These are phyloP conservation scores for Globisporangium yorkense DNA, from an alignment of 352 stramenopile species.

Conservation along the genomic window DNA sequence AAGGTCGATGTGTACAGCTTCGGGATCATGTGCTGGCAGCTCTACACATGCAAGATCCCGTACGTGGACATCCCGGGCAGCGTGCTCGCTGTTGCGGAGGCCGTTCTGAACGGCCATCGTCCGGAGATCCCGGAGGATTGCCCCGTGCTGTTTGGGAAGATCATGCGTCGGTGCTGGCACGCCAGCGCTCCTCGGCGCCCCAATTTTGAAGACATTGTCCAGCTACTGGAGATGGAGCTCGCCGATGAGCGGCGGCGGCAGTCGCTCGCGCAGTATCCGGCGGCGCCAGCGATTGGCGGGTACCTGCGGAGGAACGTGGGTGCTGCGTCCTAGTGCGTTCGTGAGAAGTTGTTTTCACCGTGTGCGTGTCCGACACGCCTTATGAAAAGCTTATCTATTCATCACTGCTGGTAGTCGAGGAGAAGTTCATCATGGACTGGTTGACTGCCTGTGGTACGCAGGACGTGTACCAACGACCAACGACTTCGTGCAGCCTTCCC, in stretches of 20 bases:
- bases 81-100: conserved; percentile 64
- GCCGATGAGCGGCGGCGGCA: conserved; percentile 37
- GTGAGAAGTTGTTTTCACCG: background rate
- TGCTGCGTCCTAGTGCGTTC: background rate
- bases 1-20: conserved; percentile 87
- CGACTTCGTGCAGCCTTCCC: too few species aligned
- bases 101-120: conserved; percentile 55
- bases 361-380: background rate
- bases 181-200: conserved; percentile 58
- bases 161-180: conserved; percentile 81
- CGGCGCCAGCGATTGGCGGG: background rate
- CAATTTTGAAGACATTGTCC: conserved; percentile 75
- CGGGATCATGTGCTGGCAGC: conserved; percentile 80
- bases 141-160: conserved; percentile 66
- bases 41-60: conserved; percentile 64
- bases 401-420: too few species aligned
- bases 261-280: conserved; percentile 6
- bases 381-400: background rate
- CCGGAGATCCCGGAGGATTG: conserved; percentile 55
- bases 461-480: too few species aligned
- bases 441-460: too few species aligned
- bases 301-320: conserved; percentile 8
- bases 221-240: conserved; percentile 69
- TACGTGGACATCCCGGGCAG: conserved; percentile 78
- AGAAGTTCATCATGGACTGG: too few species aligned